phyloP scores from a whole-genome alignment of 176 grass and related monocot genomes.

The Urochloa ruziziensis region DNA sequence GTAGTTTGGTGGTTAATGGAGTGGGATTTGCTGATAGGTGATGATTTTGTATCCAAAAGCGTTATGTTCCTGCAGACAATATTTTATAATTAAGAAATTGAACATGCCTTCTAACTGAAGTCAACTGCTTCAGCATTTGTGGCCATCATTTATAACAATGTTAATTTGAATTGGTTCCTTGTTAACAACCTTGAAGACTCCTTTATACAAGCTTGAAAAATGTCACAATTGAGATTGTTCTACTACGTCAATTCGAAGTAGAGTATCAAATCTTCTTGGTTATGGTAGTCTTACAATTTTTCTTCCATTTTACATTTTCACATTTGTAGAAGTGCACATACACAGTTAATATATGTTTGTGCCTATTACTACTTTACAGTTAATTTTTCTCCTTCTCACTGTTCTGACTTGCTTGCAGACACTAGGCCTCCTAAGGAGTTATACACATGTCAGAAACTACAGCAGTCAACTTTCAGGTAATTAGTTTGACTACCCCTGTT shows the following conservation, averaged over 20 bases:
- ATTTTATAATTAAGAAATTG: neutral
- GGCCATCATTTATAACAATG: neutral
- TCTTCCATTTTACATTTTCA: neutral
- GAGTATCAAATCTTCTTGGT: neutral
- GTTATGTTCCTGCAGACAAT: neutral
- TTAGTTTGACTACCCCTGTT: slow-evolving; percentile 2
- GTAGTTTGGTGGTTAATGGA: neutral
- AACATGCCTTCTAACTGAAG: neutral
- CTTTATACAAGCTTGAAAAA: neutral
- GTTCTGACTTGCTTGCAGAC: slow-evolving; percentile 36
- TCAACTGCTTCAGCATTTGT: neutral
- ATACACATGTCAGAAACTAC: slow-evolving; percentile 56
- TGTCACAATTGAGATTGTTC: neutral
- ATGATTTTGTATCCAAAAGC: neutral
- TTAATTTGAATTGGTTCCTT: neutral
- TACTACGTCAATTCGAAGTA: neutral
- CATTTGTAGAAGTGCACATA: neutral
- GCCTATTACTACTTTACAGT: neutral
- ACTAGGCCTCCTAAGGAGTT: slow-evolving; percentile 63
- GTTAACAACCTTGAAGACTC: neutral
- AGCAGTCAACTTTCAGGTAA: slow-evolving; percentile 78
- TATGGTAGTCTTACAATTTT: neutral
- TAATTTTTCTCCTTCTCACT: neutral
- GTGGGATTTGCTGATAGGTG: neutral
- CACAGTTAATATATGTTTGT: neutral